Evolutionary conservation across 176 grass and related monocot species (phyloP).

Genomic region (Eremochloa ophiuroides): DNA sequence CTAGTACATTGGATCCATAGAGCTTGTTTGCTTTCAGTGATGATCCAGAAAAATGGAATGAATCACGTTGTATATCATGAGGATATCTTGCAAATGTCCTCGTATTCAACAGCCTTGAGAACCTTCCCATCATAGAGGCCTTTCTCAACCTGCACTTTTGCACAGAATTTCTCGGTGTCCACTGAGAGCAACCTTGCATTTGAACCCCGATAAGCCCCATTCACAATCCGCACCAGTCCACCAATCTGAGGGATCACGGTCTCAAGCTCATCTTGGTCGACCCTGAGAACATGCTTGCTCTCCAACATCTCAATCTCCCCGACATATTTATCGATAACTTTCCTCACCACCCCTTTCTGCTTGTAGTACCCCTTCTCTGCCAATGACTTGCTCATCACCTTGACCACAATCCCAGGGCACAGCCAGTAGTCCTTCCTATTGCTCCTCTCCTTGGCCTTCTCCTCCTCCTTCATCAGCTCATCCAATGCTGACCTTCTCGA

Average conservation of each 20-base stretch:
- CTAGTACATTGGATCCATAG: neutral
- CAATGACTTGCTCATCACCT: constrained; percentile 90
- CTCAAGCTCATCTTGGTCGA: constrained; percentile 93
- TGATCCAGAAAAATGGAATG: constrained; percentile 11
- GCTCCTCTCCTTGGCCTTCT: constrained; percentile 82
- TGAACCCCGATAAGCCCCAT: constrained; percentile 78
- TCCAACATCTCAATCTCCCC: constrained; percentile 93
- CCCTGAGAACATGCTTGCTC: constrained; percentile 81
- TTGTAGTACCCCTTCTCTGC: constrained; percentile 86
- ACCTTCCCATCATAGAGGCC: constrained; percentile 91
- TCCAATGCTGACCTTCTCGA: constrained; percentile 60
- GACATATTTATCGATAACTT: constrained; percentile 75
- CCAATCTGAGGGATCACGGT: constrained; percentile 94
- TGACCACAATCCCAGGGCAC: constrained; percentile 71
- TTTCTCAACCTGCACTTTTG: constrained; percentile 87
- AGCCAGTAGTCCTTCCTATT: constrained; percentile 97
- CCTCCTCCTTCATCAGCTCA: constrained; percentile 88
- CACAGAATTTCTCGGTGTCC: constrained; percentile 67
- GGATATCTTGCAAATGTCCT: constrained; percentile 89
- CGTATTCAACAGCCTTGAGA: constrained; percentile 72
- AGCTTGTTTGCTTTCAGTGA: neutral
- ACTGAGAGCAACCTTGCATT: constrained; percentile 77
- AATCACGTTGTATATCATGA: constrained; percentile 22
- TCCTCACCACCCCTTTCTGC: constrained; percentile 76
- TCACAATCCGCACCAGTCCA: constrained; percentile 69